phyloP scores from a whole-genome alignment of 768 basidiomycete genomes.

The Tricholoma sp. region DNA sequence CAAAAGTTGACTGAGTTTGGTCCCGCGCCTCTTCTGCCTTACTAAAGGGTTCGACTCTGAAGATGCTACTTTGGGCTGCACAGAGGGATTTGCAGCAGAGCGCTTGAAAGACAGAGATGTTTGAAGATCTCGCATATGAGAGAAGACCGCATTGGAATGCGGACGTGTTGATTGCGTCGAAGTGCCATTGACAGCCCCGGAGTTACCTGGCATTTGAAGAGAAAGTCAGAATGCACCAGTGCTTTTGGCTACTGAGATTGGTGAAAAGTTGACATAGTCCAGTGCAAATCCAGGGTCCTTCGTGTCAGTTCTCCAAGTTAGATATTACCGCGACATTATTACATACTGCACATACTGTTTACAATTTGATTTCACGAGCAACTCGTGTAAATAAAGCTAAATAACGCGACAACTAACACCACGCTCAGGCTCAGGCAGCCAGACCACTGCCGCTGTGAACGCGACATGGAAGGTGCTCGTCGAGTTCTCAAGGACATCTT shows the following conservation, averaged over 20 bases:
- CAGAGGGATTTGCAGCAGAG: not conserved
- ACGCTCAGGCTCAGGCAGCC: too few relatives aligned
- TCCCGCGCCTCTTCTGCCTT: not conserved
- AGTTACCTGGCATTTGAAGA: not conserved
- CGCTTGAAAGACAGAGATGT: slow-evolving; percentile 1
- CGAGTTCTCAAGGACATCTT: slow-evolving; percentile 9
- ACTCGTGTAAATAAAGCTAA: not conserved
- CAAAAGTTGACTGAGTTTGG: not conserved
- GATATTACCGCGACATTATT: too few relatives aligned
- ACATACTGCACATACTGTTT: too few relatives aligned
- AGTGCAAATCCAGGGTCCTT: not conserved
- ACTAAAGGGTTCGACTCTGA: not conserved
- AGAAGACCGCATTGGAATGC: slow-evolving; percentile 2
- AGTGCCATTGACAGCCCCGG: not conserved
- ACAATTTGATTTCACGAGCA: too few relatives aligned
- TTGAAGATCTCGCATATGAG: slow-evolving; percentile 2
- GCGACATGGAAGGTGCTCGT: slow-evolving; percentile 10
- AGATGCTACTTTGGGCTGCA: not conserved
- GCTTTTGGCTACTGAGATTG: not conserved
- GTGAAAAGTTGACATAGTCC: not conserved
- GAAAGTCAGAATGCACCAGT: not conserved
- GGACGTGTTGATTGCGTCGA: not conserved
- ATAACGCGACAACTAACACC: not conserved
- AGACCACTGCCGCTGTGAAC: too few relatives aligned
- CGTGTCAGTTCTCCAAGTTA: too few relatives aligned